Base-by-base conservation (phyloP, 768 basidiomycete genomes). In the Suillus subluteus region DNA sequence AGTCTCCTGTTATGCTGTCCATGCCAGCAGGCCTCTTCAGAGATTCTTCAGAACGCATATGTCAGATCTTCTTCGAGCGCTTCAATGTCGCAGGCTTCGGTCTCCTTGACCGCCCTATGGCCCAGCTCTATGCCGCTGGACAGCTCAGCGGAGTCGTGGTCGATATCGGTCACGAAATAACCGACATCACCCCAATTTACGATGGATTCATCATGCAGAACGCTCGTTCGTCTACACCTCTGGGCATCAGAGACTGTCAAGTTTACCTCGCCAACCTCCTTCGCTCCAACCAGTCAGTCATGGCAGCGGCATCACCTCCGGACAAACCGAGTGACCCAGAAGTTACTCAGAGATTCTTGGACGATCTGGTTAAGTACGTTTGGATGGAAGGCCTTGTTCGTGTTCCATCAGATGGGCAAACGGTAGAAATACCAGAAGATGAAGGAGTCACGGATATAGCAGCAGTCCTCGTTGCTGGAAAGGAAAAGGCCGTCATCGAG, bases 391-490 rank as follows among this genome's bases (percentile, higher is more conserved):
- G 88, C 7, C 82, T 90, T 37, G 81, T 92, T 67, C 91, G 89
- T 62, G 87, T 92, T 9, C 89, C 91, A 7, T 88, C 91, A 23
- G 87, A 88, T 63, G 91, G 91, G 44, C 91, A 92, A 75, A 88
- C 87, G 3, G 86, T 84, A 8, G 80, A 80, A 68, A 62, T 79
- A 43, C 81, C 80, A 18, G 94, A 94, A 67, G 94, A 95, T 65
- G 95, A 95, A 68, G 95, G 93, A 4, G 81, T 94, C 32, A 93
- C 92, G 21, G 93, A 97, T 74, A 94, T 96, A 66, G 95, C 95
- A 7, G 94, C 96, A 9, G 88, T 93, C 56, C 82, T 97, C 54
- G 92, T 95, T 40, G 92, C 94, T 9, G 95, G 95, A n/a, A 92
- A 91, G 73, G 95, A 96, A 78, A 88, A 90, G 70, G 92, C 94